Conservation (phyloP, 2,329 filamentous ascomycete genomes). For the Aspergillus pseudoglaucus region DNA sequence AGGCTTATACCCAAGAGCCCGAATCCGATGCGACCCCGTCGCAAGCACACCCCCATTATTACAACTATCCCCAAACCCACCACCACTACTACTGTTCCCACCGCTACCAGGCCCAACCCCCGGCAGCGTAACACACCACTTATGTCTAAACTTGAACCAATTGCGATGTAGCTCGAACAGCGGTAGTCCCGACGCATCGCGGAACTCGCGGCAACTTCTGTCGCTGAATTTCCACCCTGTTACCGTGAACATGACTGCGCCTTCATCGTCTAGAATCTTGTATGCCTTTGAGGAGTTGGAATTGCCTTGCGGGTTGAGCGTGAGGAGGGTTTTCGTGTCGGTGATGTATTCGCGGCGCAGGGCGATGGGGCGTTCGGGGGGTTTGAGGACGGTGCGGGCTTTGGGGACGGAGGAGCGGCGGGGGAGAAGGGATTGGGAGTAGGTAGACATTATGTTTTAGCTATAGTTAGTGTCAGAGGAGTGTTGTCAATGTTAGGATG, state of each 20-base stretch:
- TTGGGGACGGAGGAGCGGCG: neutral
- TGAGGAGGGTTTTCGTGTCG: conserved; percentile 14
- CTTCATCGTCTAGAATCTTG: conserved; percentile 14
- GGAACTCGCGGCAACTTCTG: conserved; percentile 21
- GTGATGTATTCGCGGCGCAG: conserved; percentile 19
- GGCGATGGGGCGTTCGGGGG: conserved; percentile 13
- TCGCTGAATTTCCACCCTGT: conserved; percentile 18
- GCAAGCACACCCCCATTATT: neutral
- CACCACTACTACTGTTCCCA: neutral
- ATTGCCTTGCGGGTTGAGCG: conserved; percentile 15
- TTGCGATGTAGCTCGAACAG: conserved; percentile 20
- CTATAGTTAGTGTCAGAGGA: neutral
- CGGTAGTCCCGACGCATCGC: conserved; percentile 22
- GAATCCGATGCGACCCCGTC: neutral
- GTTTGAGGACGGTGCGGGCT: neutral
- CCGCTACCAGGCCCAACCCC: conserved; percentile 7
- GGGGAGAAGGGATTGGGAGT: neutral
- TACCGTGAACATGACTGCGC: conserved; percentile 17
- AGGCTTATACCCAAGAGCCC: neutral
- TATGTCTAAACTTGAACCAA: conserved; percentile 5
- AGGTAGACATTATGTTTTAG: neutral
- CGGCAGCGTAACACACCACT: conserved; percentile 18
- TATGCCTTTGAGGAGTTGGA: conserved; percentile 11
- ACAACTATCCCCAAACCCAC: neutral
- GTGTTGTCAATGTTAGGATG: neutral